Percentiles rank a stretch among this genome's conserved stretches.
These are phyloP conservation scores for Rhizodiscina lignyota DNA, from an alignment of 495 filamentous ascomycete species.

Conservation along the genomic window DNA sequence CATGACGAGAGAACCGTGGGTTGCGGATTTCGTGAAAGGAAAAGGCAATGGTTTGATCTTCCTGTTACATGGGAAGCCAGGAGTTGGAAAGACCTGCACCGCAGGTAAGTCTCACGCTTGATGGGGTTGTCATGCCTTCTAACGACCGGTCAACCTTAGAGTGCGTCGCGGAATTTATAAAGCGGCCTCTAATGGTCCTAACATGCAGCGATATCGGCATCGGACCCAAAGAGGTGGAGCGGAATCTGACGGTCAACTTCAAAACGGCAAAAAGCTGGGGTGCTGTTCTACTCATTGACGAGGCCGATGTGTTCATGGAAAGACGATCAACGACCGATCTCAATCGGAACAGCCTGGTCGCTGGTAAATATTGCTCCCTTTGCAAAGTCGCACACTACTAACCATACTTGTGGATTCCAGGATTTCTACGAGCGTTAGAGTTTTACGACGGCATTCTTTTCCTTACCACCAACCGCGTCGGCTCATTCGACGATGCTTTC, in stretches of 20 bases:
- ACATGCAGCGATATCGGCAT: constrained; percentile 9
- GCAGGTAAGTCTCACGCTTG: constrained; percentile 1
- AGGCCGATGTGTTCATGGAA: constrained; percentile 41
- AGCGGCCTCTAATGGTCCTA: constrained; percentile 5
- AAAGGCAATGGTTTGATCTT: constrained; percentile 7
- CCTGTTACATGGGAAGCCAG: constrained; percentile 6
- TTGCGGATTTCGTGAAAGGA: constrained; percentile 9
- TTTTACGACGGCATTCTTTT: constrained; percentile 6
- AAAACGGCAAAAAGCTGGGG: constrained; percentile 5
- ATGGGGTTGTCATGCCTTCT: neutral
- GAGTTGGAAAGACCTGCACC: constrained; percentile 8
- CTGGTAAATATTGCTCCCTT: constrained; percentile 4
- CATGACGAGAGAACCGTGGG: no score
- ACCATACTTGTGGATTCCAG: no score
- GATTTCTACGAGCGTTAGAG: constrained; percentile 6
- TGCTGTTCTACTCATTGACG: constrained; percentile 34
- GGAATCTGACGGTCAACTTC: constrained; percentile 1
- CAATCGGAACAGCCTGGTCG: constrained; percentile 32
- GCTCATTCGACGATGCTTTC: constrained; percentile 4
- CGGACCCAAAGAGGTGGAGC: constrained; percentile 2
- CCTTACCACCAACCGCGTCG: constrained; percentile 4
- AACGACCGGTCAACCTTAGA: no score
- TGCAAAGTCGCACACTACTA: no score
- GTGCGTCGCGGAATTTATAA: constrained; percentile 4
- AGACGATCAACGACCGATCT: constrained; percentile 24